Evolutionary conservation across 1,284 basidiomycete species (phyloP).

Genomic region (Omphalotus olearius): DNA sequence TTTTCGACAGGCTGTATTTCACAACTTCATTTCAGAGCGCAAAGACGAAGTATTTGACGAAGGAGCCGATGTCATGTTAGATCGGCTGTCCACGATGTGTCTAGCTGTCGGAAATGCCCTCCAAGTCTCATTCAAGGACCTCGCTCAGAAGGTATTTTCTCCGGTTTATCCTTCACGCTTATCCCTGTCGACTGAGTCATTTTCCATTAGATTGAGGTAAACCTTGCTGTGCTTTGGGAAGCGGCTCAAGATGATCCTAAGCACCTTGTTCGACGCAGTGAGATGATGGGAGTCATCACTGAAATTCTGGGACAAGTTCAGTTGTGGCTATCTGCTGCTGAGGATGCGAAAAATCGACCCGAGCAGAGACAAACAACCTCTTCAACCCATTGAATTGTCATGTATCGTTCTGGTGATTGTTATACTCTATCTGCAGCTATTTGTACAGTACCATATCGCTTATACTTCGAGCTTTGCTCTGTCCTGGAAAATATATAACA

Average conservation of each 20-base stretch:
- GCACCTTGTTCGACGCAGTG: conserved; percentile 37
- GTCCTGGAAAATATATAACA: too few species aligned
- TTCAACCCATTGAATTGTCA: too few species aligned
- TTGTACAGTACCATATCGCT: not conserved
- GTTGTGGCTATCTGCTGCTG: conserved; percentile 39
- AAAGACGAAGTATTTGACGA: conserved; percentile 51
- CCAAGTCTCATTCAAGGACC: conserved; percentile 37
- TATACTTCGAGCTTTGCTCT: not conserved
- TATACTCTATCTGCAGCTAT: too few species aligned
- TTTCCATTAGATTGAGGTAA: conserved; percentile 47
- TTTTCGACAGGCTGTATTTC: conserved; percentile 39
- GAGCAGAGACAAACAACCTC: too few species aligned
- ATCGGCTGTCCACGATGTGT: conserved; percentile 40
- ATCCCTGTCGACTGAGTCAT: not conserved
- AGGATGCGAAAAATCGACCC: conserved; percentile 11
- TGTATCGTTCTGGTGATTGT: too few species aligned
- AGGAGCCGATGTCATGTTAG: conserved; percentile 47
- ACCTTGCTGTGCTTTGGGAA: conserved; percentile 58
- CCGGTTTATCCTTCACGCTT: not conserved
- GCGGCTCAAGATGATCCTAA: conserved; percentile 41
- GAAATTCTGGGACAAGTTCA: conserved; percentile 38
- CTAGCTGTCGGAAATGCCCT: conserved; percentile 46
- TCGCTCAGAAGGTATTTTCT: conserved; percentile 50
- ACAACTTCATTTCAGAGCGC: conserved; percentile 33
- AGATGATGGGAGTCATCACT: conserved; percentile 33